Evolutionary conservation across 2,329 filamentous ascomycete species (phyloP).

Genomic region (Fusarium palustre): DNA sequence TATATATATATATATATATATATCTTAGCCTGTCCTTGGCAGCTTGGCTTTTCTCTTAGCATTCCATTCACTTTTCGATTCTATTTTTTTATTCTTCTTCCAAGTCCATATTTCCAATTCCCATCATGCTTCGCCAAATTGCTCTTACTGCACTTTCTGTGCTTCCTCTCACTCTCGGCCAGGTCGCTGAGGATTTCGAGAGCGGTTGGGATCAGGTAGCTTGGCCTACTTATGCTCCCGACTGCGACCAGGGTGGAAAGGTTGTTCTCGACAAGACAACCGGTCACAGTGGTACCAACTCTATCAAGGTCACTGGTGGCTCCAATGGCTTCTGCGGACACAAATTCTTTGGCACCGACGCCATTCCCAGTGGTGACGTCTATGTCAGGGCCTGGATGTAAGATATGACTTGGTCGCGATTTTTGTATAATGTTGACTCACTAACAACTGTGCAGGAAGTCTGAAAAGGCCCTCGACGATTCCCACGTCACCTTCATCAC

Average conservation of each 20-base stretch:
- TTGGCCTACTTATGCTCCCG: conserved; percentile 69
- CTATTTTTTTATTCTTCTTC: conserved; percentile 12
- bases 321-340: conserved; percentile 67
- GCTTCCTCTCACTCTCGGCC: conserved; percentile 61
- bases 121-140: conserved; percentile 50
- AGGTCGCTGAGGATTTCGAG: conserved; percentile 69
- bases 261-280: conserved; percentile 67
- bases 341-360: conserved; percentile 70
- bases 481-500: conserved; percentile 73
- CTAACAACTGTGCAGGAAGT: conserved; percentile 57
- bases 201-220: conserved; percentile 66
- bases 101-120: background rate
- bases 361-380: conserved; percentile 66
- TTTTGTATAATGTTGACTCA: accelerated
- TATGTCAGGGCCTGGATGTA: conserved; percentile 69
- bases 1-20: no score
- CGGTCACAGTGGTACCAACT: conserved; percentile 68
- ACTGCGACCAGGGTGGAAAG: conserved; percentile 70
- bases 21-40: conserved; percentile 10
- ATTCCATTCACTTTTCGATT: conserved; percentile 5
- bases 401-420: conserved; percentile 48
- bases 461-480: conserved; percentile 67
- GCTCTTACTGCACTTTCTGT: conserved; percentile 60
- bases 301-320: conserved; percentile 62
- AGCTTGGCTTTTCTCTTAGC: conserved; percentile 1